Percentiles rank a stretch among this genome's conserved stretches.
Conservation (phyloP, 768 basidiomycete species). For the Boletellus ananas region DNA sequence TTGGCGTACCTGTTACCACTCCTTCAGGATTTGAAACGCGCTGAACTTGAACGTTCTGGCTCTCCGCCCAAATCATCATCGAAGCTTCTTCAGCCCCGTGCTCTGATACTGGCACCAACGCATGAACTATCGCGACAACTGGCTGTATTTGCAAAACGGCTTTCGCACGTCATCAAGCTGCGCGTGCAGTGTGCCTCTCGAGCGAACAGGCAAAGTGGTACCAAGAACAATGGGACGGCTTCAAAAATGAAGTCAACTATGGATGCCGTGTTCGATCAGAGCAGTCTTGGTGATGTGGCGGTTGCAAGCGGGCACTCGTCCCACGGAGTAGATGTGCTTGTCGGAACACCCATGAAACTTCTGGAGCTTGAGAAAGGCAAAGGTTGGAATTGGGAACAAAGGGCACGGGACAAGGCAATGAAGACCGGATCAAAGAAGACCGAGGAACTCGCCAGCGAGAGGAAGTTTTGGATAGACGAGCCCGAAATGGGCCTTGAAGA, state of each 20-base stretch:
- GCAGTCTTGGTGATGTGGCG: conserved; percentile 27
- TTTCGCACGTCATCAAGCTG: conserved; percentile 73
- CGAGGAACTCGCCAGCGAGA: conserved; percentile 20
- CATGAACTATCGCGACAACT: conserved; percentile 87
- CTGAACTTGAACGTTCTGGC: conserved; percentile 40
- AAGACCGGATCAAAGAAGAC: conserved; percentile 25
- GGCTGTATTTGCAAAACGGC: conserved; percentile 64
- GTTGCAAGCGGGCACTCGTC: conserved; percentile 19
- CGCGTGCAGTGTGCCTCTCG: conserved; percentile 70
- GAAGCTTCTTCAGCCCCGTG: conserved; percentile 58
- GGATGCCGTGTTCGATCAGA: conserved; percentile 17
- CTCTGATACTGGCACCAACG: conserved; percentile 80
- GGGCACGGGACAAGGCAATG: conserved; percentile 23
- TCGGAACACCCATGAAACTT: conserved; percentile 63
- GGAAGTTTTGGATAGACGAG: conserved; percentile 42
- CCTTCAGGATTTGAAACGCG: conserved; percentile 69
- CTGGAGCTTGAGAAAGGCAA: conserved; percentile 55
- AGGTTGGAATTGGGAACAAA: conserved; percentile 48
- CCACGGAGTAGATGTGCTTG: conserved; percentile 48
- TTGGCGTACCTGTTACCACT: conserved; percentile 86
- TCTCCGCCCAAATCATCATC: conserved; percentile 11
- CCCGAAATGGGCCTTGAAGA: conserved; percentile 61
- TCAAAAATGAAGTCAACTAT: conserved; percentile 42
- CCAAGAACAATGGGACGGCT: conserved; percentile 36
- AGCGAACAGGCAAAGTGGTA: conserved; percentile 41